Evolutionary conservation across 2,329 filamentous ascomycete genomes (phyloP).

Genomic region (Penicillium sp.): DNA sequence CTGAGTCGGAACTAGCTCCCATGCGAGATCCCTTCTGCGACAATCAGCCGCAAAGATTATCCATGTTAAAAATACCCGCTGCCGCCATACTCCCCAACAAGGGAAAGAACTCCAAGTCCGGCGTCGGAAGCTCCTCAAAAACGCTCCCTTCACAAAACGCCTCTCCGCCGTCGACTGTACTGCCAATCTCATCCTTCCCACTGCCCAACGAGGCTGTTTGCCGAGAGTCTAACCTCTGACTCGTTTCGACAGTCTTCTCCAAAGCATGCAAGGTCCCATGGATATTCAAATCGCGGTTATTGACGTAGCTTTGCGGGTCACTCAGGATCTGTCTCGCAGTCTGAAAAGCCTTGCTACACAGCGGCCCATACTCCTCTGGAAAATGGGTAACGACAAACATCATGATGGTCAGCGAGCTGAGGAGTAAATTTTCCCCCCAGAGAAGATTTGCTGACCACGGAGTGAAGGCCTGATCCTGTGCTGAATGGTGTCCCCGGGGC

Average conservation of each 20-base stretch:
- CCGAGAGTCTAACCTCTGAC: background rate
- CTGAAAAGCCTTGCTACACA: background rate
- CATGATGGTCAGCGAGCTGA: background rate
- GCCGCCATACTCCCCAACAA: background rate
- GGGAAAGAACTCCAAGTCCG: background rate
- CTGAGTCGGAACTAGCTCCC: background rate
- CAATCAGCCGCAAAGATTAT: background rate
- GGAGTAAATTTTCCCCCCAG: too few species aligned
- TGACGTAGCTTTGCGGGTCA: background rate
- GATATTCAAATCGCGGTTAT: background rate
- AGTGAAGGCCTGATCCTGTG: slow-evolving; percentile 4
- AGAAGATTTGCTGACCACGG: background rate
- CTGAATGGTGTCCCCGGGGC: slow-evolving; percentile 4
- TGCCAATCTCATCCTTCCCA: background rate
- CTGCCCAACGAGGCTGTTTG: background rate
- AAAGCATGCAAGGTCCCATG: background rate
- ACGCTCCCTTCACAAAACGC: background rate
- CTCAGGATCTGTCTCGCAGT: background rate
- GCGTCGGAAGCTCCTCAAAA: background rate
- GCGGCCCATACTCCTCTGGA: background rate
- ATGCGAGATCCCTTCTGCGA: too few species aligned
- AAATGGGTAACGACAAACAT: background rate
- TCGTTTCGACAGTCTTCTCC: background rate
- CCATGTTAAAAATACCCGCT: background rate
- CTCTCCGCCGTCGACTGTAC: background rate